Evolutionary conservation across 805 yeast species (phyloP).

Genomic region (Blastobotrys peoriensis): DNA sequence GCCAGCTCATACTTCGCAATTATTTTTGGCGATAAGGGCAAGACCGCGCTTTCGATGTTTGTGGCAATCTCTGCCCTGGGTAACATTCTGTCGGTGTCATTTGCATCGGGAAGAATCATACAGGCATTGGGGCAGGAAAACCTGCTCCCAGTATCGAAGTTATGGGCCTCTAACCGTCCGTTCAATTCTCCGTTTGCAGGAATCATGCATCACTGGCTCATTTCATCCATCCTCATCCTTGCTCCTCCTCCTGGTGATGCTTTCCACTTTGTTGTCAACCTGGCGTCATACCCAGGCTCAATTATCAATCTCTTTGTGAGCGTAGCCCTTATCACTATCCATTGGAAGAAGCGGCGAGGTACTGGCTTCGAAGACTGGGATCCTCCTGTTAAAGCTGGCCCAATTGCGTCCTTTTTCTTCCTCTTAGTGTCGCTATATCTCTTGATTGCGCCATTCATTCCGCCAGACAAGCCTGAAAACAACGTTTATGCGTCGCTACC

Average conservation of each 20-base stretch:
- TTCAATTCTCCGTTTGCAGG: slow-evolving; percentile 38
- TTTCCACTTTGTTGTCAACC: slow-evolving; percentile 56
- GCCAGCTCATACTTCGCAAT: slow-evolving; percentile 58
- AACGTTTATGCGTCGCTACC: background rate
- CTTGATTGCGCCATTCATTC: background rate
- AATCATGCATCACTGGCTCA: slow-evolving; percentile 47
- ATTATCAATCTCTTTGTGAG: slow-evolving; percentile 47
- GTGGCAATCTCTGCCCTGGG: slow-evolving; percentile 61
- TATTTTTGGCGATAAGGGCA: slow-evolving; percentile 51
- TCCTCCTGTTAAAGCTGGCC: background rate
- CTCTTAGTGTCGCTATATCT: background rate
- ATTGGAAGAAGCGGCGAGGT: background rate
- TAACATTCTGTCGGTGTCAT: slow-evolving; percentile 58
- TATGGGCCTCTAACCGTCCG: slow-evolving; percentile 39
- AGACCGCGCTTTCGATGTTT: slow-evolving; percentile 45
- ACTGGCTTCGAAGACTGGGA: background rate
- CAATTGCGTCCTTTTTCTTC: background rate
- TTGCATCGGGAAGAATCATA: slow-evolving; percentile 54
- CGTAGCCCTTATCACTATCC: background rate
- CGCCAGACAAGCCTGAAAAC: background rate
- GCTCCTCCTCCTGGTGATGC: slow-evolving; percentile 60
- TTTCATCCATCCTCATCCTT: slow-evolving; percentile 48
- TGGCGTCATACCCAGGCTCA: slow-evolving; percentile 60
- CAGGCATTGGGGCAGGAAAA: slow-evolving; percentile 50
- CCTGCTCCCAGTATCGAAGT: slow-evolving; percentile 43